Base-by-base conservation (phyloP, 2,329 filamentous ascomycete species). In the Didymella arachidicola region DNA sequence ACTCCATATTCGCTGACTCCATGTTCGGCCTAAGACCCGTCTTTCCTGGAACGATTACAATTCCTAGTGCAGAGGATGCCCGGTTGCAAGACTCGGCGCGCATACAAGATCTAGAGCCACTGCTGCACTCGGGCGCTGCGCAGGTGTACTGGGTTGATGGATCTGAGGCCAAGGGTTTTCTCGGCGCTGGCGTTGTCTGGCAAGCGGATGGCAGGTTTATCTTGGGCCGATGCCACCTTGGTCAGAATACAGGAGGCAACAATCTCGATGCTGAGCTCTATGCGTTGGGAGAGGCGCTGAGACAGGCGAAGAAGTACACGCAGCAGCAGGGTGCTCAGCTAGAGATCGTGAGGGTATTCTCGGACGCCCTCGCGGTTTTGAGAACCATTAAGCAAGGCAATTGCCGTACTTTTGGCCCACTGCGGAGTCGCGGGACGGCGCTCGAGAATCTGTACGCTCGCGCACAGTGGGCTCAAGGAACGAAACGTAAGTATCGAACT, bases 261-360 rank as follows among this genome's bases (percentile, higher is more conserved):
- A 26, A 7, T 14, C 2, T 4, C 1, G 61, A 66, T n/a, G 49
- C 54, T 2, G 59, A 66, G 19, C 4, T 64, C 1, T 61, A 44
- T 25, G 61, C 45, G 4, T 57, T 66, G 14, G 59, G 46, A 5
- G 61, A 57, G 18, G 61, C 60, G 0, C 27, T 64, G 16, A 38
- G 42, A 1, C 32, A 16, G 11, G 61, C 61, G 19, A 56, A 46
- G 36, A 45, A 29, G 1, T 14, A 3, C 0, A 22, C 53, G 1
- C 7, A 49, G 1, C 7, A 49, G 11, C 11, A n/a, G 4, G 43
- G 45, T 5, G 26, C 22, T 8, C 6, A 22, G 14, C 11, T 57
- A 1, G 14, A 38, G 16, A 29, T 53, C 4, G 51, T 63, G 1
- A 44, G 61, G 3, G 38, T 65, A 16, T 65, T 51, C 43, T 43